Conservation (phyloP, 257 asterid species). For the Ajuga chamaepitys region DNA sequence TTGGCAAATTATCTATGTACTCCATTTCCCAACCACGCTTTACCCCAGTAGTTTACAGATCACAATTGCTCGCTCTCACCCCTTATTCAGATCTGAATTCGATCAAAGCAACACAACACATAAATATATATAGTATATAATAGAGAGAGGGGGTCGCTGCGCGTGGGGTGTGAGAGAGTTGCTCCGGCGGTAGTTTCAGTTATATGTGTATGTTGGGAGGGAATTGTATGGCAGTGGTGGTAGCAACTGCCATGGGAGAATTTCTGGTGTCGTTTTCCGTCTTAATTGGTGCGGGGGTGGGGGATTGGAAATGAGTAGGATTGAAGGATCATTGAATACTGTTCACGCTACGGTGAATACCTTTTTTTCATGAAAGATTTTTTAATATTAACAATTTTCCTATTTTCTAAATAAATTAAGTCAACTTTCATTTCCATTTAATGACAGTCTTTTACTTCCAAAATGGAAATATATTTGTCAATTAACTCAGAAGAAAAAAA, state of each 20-base stretch:
- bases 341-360: constrained; percentile 16
- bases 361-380: background rate
- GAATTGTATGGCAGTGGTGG: constrained; percentile 19
- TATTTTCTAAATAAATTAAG: no score
- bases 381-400: background rate
- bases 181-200: background rate
- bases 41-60: constrained; percentile 7
- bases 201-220: constrained; percentile 8
- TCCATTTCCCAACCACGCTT: constrained; percentile 56
- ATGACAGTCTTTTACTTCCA: no score
- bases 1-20: constrained; percentile 65
- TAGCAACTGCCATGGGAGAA: constrained; percentile 25
- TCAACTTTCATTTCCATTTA: no score
- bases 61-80: constrained; percentile 12
- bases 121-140: background rate
- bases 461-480: no score
- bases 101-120: constrained; percentile 13
- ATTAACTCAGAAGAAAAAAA: no score
- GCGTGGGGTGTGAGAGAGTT: constrained; percentile 2
- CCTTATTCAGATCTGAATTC: constrained; percentile 35
- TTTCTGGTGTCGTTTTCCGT: constrained; percentile 14
- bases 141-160: background rate
- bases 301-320: constrained; percentile 9
- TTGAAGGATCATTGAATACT: constrained; percentile 10
- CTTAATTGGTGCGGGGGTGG: constrained; percentile 2